These are phyloP conservation scores for Colletotrichum tabaci DNA, from an alignment of 2,329 filamentous ascomycete genomes.

Conservation along the genomic window DNA sequence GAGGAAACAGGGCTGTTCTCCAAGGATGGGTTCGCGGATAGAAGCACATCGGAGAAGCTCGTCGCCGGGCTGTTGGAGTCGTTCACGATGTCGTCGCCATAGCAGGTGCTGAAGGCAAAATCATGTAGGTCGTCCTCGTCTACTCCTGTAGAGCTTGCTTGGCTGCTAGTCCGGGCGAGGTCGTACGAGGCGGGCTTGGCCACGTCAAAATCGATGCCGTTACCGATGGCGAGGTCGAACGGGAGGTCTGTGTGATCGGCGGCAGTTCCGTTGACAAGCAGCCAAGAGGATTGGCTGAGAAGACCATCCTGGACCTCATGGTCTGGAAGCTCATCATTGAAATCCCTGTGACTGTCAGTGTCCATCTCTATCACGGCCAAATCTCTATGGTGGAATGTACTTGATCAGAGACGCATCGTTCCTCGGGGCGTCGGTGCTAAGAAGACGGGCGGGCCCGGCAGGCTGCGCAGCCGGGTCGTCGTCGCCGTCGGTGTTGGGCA, in stretches of 20 bases:
- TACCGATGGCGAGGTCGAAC: constrained; percentile 23
- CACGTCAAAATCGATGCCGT: constrained; percentile 7
- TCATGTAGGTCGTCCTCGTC: constrained; percentile 17
- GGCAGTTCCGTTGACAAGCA: neutral
- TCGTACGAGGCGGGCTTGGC: neutral
- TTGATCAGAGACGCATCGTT: constrained; percentile 23
- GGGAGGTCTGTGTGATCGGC: constrained; percentile 19
- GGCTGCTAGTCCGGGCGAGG: constrained; percentile 17
- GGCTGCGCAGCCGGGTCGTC: neutral
- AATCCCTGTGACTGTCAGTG: constrained; percentile 20
- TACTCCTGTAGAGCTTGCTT: constrained; percentile 29
- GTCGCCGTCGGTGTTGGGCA: too few relatives aligned
- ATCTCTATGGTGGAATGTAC: neutral
- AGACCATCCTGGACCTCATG: neutral
- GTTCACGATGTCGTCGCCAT: constrained; percentile 4
- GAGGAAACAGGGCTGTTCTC: constrained; percentile 20
- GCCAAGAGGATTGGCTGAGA: constrained; percentile 13
- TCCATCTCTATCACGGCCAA: neutral
- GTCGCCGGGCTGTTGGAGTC: constrained; percentile 25
- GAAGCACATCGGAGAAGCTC: constrained; percentile 19
- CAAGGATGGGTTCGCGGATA: constrained; percentile 13
- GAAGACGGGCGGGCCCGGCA: constrained; percentile 8
- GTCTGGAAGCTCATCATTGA: constrained; percentile 24
- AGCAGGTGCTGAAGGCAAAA: constrained; percentile 14
- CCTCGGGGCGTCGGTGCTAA: constrained; percentile 1